Evolutionary conservation across 306 rosid species (phyloP).

Genomic region (Begonia peltatifolia): DNA sequence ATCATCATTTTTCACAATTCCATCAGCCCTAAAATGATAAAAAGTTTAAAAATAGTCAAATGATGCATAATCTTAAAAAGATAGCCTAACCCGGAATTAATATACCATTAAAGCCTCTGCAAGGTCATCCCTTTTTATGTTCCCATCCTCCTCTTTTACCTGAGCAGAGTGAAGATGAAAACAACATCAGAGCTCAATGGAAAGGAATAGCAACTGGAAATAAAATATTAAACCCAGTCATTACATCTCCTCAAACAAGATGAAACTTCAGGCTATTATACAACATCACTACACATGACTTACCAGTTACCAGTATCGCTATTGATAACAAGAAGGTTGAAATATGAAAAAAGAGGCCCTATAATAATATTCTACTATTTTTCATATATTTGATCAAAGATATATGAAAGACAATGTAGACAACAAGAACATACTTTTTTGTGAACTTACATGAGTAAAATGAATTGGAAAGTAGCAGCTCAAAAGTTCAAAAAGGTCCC

Average conservation of each 20-base stretch:
- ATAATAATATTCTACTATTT: neutral
- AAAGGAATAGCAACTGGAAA: slow-evolving; percentile 8
- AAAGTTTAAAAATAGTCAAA: too few species aligned
- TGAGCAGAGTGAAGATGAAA: slow-evolving; percentile 22
- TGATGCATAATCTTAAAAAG: too few species aligned
- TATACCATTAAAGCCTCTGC: slow-evolving; percentile 76
- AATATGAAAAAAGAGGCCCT: neutral
- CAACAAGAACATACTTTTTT: neutral
- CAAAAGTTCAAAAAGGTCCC: slow-evolving; percentile 62
- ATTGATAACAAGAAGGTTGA: neutral
- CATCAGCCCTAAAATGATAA: too few species aligned
- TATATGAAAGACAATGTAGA: slow-evolving; percentile 8
- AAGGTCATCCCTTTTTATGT: slow-evolving; percentile 63
- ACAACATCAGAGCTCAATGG: slow-evolving; percentile 13
- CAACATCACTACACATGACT: neutral
- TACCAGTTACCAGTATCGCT: neutral
- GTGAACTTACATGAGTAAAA: slow-evolving; percentile 83
- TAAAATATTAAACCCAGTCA: neutral
- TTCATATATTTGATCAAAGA: slow-evolving; percentile 9
- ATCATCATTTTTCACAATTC: too few species aligned
- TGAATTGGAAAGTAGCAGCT: slow-evolving; percentile 88
- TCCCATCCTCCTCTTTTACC: slow-evolving; percentile 48
- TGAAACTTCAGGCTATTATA: too few species aligned
- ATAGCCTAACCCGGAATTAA: neutral
- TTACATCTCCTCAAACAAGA: too few species aligned